Conservation (phyloP, 495 filamentous ascomycete genomes). For the Filosporella fistucella region DNA sequence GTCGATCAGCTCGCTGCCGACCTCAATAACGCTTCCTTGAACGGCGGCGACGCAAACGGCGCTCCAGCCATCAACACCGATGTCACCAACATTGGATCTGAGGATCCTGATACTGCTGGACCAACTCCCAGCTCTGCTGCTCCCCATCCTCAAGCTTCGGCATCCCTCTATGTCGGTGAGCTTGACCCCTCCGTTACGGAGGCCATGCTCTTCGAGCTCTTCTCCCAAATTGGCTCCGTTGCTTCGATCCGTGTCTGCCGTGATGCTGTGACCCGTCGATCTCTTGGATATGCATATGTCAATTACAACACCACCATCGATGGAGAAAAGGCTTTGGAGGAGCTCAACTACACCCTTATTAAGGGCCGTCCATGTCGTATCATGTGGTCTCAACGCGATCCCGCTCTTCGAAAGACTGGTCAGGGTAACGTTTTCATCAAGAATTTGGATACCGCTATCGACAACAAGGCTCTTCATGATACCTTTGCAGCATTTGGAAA, state of each 20-base stretch:
- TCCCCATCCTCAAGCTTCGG: slow-evolving; percentile 75
- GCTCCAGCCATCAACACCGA: slow-evolving; percentile 64
- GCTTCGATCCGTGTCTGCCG: slow-evolving; percentile 99
- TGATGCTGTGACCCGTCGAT: slow-evolving; percentile 97
- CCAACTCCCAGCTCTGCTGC: slow-evolving; percentile 69
- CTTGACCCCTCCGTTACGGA: slow-evolving; percentile 96
- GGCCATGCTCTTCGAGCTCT: slow-evolving; percentile 99
- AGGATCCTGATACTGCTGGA: slow-evolving; percentile 49
- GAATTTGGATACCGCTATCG: slow-evolving; percentile 96
- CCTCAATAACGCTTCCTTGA: slow-evolving; percentile 54
- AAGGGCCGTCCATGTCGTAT: slow-evolving; percentile 99
- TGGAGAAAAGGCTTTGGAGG: slow-evolving; percentile 96
- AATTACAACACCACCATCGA: slow-evolving; percentile 98
- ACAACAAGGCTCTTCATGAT: slow-evolving; percentile 99
- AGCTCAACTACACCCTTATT: slow-evolving; percentile 99
- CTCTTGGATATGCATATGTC: slow-evolving; percentile 98
- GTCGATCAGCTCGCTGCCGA: slow-evolving; percentile 67
- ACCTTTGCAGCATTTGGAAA: slow-evolving; percentile 99
- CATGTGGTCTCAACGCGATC: slow-evolving; percentile 99
- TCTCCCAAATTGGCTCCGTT: slow-evolving; percentile 98
- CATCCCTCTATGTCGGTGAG: slow-evolving; percentile 98
- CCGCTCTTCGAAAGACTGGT: slow-evolving; percentile 97
- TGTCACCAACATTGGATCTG: slow-evolving; percentile 49
- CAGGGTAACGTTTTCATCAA: slow-evolving; percentile 99
- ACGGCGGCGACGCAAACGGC: slow-evolving; percentile 57